Evolutionary conservation across 1,284 basidiomycete genomes (phyloP).

Genomic region (Marasmius sp.): DNA sequence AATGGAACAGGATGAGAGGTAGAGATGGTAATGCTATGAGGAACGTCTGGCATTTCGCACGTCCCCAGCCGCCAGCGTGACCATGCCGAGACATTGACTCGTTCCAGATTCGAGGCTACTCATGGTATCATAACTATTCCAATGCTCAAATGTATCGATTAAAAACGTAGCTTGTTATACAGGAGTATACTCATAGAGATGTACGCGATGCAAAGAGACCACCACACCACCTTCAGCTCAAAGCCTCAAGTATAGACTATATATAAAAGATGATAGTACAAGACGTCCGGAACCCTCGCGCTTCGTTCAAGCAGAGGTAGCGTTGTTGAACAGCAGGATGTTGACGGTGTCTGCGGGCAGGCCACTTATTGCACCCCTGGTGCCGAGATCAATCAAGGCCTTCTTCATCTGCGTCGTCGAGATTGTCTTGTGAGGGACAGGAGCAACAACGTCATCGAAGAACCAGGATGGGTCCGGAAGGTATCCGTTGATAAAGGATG

Average conservation of each 20-base stretch:
- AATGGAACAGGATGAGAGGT: too few species aligned
- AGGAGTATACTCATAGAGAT: too few species aligned
- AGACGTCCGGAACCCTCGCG: neutral
- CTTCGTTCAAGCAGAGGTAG: conserved; percentile 38
- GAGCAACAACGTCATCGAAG: conserved; percentile 33
- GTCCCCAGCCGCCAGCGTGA: too few species aligned
- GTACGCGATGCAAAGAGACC: too few species aligned
- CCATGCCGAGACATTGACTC: too few species aligned
- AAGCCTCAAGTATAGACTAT: neutral
- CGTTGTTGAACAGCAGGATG: conserved; percentile 82
- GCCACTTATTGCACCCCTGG: conserved; percentile 48
- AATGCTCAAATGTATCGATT: too few species aligned
- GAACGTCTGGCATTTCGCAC: too few species aligned
- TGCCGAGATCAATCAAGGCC: conserved; percentile 66
- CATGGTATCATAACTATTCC: too few species aligned
- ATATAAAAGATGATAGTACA: neutral
- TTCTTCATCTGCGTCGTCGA: conserved; percentile 74
- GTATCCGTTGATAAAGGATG: conserved; percentile 57
- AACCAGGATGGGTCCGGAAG: conserved; percentile 58
- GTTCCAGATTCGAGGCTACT: too few species aligned
- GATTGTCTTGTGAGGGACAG: conserved; percentile 45
- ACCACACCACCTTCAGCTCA: too few species aligned
- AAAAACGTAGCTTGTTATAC: too few species aligned
- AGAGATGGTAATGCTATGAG: too few species aligned
- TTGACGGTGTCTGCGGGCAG: conserved; percentile 64